Evolutionary conservation across 768 basidiomycete species (phyloP).

Genomic region (Hydnomerulius pinastri): DNA sequence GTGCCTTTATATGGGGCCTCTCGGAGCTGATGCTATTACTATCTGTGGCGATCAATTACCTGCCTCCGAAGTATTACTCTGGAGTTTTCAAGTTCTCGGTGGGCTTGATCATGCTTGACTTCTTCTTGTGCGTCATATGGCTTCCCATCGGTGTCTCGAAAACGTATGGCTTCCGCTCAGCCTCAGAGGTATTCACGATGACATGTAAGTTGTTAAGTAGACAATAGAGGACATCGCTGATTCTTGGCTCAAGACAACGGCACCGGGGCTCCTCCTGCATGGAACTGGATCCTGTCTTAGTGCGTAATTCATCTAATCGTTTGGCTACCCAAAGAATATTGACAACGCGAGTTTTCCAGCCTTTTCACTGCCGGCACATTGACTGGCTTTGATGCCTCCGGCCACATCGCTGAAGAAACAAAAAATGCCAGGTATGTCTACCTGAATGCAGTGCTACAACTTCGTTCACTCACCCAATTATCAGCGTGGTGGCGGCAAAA

Average conservation of each 20-base stretch:
- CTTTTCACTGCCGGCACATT: slow-evolving; percentile 86
- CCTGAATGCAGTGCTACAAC: neutral
- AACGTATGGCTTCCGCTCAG: slow-evolving; percentile 87
- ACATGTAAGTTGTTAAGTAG: slow-evolving; percentile 72
- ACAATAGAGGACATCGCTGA: too few species aligned
- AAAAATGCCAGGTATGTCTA: slow-evolving; percentile 67
- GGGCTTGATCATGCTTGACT: slow-evolving; percentile 79
- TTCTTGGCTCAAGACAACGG: too few species aligned
- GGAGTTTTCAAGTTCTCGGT: slow-evolving; percentile 76
- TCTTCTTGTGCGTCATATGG: slow-evolving; percentile 88
- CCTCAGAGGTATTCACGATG: slow-evolving; percentile 80
- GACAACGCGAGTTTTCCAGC: slow-evolving; percentile 54
- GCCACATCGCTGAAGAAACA: slow-evolving; percentile 88
- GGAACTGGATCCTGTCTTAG: slow-evolving; percentile 94
- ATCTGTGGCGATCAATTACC: slow-evolving; percentile 80
- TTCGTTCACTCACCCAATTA: slow-evolving; percentile 1
- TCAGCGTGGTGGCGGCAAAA: slow-evolving; percentile 73
- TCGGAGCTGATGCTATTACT: slow-evolving; percentile 73
- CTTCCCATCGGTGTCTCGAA: slow-evolving; percentile 87
- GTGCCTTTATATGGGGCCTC: slow-evolving; percentile 81
- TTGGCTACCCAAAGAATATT: neutral
- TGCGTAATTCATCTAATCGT: slow-evolving; percentile 33
- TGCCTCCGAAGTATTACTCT: slow-evolving; percentile 77
- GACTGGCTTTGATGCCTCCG: slow-evolving; percentile 89
- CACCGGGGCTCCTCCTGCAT: slow-evolving; percentile 80